These are phyloP conservation scores for Aspergillus brunneoviolaceus DNA, from an alignment of 2,329 filamentous ascomycete species.

Conservation along the genomic window DNA sequence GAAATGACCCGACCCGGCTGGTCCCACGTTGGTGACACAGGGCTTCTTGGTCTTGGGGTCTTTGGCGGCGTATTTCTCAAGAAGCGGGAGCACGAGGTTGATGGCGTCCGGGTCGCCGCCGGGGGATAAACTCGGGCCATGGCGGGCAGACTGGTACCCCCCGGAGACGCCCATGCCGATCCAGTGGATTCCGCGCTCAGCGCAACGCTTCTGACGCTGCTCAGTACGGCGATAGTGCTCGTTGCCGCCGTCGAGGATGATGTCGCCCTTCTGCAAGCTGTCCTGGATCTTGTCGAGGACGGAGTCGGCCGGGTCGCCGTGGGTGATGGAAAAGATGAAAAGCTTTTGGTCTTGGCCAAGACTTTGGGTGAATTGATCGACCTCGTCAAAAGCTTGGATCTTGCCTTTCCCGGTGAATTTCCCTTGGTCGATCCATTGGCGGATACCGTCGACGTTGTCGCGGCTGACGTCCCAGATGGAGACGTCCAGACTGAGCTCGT, in stretches of 20 bases:
- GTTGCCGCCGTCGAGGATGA: slow-evolving; percentile 68
- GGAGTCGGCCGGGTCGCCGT: slow-evolving; percentile 39
- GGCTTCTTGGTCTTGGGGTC: slow-evolving; percentile 56
- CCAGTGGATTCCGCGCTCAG: slow-evolving; percentile 60
- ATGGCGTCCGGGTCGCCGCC: slow-evolving; percentile 60
- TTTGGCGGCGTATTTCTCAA: slow-evolving; percentile 63
- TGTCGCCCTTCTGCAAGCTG: slow-evolving; percentile 59
- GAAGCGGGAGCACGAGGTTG: slow-evolving; percentile 59
- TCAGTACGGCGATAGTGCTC: slow-evolving; percentile 67
- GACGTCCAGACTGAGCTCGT: slow-evolving; percentile 39
- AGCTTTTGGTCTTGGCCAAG: slow-evolving; percentile 35
- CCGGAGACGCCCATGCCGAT: slow-evolving; percentile 68
- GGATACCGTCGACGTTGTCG: slow-evolving; percentile 36
- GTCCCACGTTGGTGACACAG: slow-evolving; percentile 62
- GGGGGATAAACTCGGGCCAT: slow-evolving; percentile 67
- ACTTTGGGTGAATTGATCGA: slow-evolving; percentile 37
- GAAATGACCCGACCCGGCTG: slow-evolving; percentile 66
- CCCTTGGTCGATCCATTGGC: slow-evolving; percentile 18
- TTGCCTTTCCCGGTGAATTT: slow-evolving; percentile 30
- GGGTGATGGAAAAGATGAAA: slow-evolving; percentile 44
- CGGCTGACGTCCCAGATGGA: slow-evolving; percentile 40
- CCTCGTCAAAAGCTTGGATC: slow-evolving; percentile 35
- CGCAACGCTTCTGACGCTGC: slow-evolving; percentile 58
- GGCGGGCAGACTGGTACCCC: slow-evolving; percentile 66
- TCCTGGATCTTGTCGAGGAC: slow-evolving; percentile 45